Conservation (phyloP, 2,329 filamentous ascomycete genomes). For the Scleromitrula shiraiana region DNA sequence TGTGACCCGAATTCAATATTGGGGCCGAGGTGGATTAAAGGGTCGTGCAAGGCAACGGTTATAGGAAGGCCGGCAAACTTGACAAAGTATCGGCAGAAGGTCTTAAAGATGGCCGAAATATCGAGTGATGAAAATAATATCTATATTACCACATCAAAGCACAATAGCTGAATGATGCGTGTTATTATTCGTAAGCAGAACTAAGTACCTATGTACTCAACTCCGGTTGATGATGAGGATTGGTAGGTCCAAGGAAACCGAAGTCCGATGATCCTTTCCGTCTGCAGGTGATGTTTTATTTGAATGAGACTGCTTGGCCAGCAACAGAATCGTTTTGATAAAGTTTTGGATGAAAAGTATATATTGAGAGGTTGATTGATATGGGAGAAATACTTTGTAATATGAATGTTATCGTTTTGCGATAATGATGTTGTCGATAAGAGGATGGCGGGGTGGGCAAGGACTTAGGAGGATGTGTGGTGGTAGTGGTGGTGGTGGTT, state of each 20-base stretch:
- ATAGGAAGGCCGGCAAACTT: background rate
- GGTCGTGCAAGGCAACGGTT: background rate
- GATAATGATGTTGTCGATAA: constrained; percentile 19
- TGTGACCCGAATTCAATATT: background rate
- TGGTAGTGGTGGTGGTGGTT: constrained; percentile 10
- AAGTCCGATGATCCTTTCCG: constrained; percentile 13
- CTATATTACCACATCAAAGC: constrained; percentile 9
- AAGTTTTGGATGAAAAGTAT: too few species aligned
- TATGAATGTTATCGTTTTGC: constrained; percentile 8
- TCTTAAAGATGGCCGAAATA: background rate
- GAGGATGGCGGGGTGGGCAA: constrained; percentile 18
- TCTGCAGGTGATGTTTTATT: constrained; percentile 7
- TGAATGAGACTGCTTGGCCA: constrained; percentile 15
- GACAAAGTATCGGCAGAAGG: background rate
- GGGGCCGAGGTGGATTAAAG: background rate
- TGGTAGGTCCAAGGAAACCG: constrained; percentile 15
- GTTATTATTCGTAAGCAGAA: constrained; percentile 6
- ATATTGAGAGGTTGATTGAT: background rate
- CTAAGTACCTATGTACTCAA: constrained; percentile 17
- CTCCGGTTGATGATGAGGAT: too few species aligned
- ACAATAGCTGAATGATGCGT: background rate
- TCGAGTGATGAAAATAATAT: background rate
- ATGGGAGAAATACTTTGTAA: background rate
- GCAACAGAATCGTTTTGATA: constrained; percentile 15
- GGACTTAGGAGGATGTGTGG: constrained; percentile 5